phyloP scores from a whole-genome alignment of 495 filamentous ascomycete genomes.

The Lasiosphaeriaceae sp. region DNA sequence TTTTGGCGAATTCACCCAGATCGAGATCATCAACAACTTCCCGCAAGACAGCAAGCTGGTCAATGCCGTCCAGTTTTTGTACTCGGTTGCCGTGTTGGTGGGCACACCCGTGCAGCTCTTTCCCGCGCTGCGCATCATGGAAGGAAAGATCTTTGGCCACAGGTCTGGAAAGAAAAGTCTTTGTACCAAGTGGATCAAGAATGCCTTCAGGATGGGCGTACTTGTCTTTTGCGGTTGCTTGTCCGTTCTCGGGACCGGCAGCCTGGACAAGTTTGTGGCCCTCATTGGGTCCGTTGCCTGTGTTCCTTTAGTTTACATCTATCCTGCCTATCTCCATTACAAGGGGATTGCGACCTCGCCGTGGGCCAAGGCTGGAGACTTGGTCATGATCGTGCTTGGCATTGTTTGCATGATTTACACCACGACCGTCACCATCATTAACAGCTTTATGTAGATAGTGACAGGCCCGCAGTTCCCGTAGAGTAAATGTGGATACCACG shows the following conservation, averaged over 20 bases:
- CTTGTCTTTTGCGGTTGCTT: slow-evolving; percentile 49
- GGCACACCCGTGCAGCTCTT: slow-evolving; percentile 64
- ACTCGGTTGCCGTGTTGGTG: slow-evolving; percentile 59
- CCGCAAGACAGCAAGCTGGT: slow-evolving; percentile 59
- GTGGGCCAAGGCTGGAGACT: slow-evolving; percentile 47
- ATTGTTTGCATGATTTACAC: slow-evolving; percentile 60
- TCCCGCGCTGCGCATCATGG: slow-evolving; percentile 59
- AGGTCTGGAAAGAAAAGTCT: slow-evolving; percentile 52
- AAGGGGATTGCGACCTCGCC: slow-evolving; percentile 51
- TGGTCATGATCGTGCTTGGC: slow-evolving; percentile 53
- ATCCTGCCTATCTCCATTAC: slow-evolving; percentile 67
- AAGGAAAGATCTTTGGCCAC: slow-evolving; percentile 50
- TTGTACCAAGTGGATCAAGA: slow-evolving; percentile 64
- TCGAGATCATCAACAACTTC: slow-evolving; percentile 63
- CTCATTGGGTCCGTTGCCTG: slow-evolving; percentile 61
- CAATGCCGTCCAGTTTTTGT: slow-evolving; percentile 63
- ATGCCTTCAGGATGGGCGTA: slow-evolving; percentile 48
- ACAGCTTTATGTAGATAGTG: slow-evolving; percentile 29
- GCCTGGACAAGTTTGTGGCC: slow-evolving; percentile 62
- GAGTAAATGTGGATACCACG: no score
- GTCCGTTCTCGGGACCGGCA: slow-evolving; percentile 51
- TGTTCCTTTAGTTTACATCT: slow-evolving; percentile 91
- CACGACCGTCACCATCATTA: slow-evolving; percentile 50
- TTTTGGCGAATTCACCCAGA: slow-evolving; percentile 53
- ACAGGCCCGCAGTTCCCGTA: no score